Conservation (phyloP, 768 basidiomycete genomes). For the Boletales sp. region DNA sequence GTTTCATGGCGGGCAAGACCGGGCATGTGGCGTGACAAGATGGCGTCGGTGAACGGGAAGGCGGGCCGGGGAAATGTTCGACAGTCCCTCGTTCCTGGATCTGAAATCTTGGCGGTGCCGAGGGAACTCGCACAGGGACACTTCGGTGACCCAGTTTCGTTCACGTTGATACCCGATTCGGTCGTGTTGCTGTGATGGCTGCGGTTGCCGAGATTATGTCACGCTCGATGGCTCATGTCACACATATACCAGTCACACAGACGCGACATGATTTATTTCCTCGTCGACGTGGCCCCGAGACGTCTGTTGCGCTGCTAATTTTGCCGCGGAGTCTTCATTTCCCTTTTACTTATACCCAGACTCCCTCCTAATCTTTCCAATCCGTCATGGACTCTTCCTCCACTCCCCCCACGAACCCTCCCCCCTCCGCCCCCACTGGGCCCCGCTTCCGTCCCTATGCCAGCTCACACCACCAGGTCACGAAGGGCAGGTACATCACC, state of each 20-base stretch:
- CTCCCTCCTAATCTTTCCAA: slow-evolving; percentile 10
- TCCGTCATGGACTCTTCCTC: slow-evolving; percentile 39
- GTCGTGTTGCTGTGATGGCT: slow-evolving; percentile 28
- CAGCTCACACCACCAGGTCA: slow-evolving; percentile 75
- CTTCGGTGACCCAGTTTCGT: slow-evolving; percentile 28
- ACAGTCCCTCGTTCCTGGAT: slow-evolving; percentile 29
- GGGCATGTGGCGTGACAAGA: slow-evolving; percentile 6
- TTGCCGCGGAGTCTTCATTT: slow-evolving; percentile 30
- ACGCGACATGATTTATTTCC: slow-evolving; percentile 24
- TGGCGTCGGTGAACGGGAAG: no score
- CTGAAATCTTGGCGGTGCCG: slow-evolving; percentile 47
- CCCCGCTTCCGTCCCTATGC: slow-evolving; percentile 64
- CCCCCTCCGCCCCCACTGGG: slow-evolving; percentile 21
- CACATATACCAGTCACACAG: slow-evolving; percentile 22
- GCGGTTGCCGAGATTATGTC: slow-evolving; percentile 32
- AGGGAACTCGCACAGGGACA: slow-evolving; percentile 23
- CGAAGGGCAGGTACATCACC: slow-evolving; percentile 84
- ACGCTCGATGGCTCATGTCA: slow-evolving; percentile 26
- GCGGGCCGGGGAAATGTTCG: slow-evolving; percentile 17
- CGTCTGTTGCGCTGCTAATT: slow-evolving; percentile 26
- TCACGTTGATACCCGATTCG: slow-evolving; percentile 36
- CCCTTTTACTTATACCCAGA: slow-evolving; percentile 21
- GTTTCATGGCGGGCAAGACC: neutral
- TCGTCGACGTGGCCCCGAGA: slow-evolving; percentile 37
- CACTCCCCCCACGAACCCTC: slow-evolving; percentile 15